Base-by-base conservation (phyloP, 129 eudicot species). In the Flaveria sonorensis region DNA sequence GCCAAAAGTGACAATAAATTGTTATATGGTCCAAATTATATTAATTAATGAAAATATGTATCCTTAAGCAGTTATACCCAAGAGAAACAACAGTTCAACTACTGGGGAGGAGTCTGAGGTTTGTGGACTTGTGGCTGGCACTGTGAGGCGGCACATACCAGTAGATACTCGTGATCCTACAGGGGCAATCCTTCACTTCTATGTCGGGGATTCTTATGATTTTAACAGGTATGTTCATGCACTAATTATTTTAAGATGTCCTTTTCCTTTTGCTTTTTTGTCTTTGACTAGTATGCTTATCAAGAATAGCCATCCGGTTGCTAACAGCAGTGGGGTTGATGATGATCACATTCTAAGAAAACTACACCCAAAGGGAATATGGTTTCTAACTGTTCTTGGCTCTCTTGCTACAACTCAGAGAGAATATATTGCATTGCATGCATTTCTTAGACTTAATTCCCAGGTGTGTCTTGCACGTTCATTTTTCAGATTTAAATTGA, bases 391-490 rank as follows among this genome's bases (percentile, higher is more conserved):
- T n/a, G 89, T 90, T 74, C 93, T 93, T 4, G 98, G 98, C 43
- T 79, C 98, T 68, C 90, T 91, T 69, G 98, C 98, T 8, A 93
- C 98, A 67, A 93, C 89, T 40, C 98, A 93, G 81, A 85, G 98
- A 51, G 98, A 93, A 78, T 93, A 93, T 76, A 83, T 90, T 67
- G 98, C 97, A 14, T 82, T 93, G 80, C 98, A 93, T 89, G 98
- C 98, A 68, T 93, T 93, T 70, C 93, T 96, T 6, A 96, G 97
- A 46, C 97, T 93, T 72, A 93, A 89, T 77, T 62, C 86, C 47
- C 97, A 93, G 97, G 97, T 92, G 55, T 46, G 2, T 14, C 56
- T 12, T 63, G 12, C 69, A 71, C 32, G 6, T 28, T 15, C 28
- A 24, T 3, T 13, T 59, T 23, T 59, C 61, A 55, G 64, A 62